These are phyloP conservation scores for Populus simonii DNA, from an alignment of 345 rosid genomes.

Conservation along the genomic window DNA sequence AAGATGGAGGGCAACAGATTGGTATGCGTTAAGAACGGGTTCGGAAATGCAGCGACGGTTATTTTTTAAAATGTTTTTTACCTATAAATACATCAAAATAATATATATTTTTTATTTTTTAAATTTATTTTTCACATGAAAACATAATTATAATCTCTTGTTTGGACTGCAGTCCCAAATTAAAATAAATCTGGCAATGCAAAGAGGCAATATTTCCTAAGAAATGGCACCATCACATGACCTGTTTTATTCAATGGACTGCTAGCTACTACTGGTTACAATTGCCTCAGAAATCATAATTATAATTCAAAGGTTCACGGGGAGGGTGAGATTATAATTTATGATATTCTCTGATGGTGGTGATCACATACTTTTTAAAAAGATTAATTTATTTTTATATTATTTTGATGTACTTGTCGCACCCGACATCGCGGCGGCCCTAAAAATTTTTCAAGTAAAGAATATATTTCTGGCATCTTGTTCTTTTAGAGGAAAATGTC, in stretches of 20 bases:
- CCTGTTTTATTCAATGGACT: slow-evolving; percentile 12
- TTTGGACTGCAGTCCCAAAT: too few species aligned
- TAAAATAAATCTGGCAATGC: background rate
- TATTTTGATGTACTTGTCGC: too few species aligned
- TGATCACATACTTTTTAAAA: too few species aligned
- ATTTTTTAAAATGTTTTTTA: too few species aligned
- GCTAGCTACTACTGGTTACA: background rate
- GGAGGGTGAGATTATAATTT: slow-evolving; percentile 6
- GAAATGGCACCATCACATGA: background rate
- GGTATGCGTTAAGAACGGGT: accelerated
- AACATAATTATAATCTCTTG: too few species aligned
- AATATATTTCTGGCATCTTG: too few species aligned
- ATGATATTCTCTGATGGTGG: background rate
- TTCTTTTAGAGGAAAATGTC: too few species aligned
- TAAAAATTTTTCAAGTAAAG: accelerated
- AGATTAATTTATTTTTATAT: too few species aligned
- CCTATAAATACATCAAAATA: too few species aligned
- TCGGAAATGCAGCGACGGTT: accelerated
- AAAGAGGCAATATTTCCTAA: background rate
- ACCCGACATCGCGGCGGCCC: too few species aligned
- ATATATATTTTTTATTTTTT: too few species aligned
- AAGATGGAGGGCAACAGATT: slow-evolving; percentile 17
- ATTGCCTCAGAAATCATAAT: background rate
- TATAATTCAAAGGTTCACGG: background rate
- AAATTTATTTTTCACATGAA: too few species aligned